These are phyloP conservation scores for Aspergillus candidus DNA, from an alignment of 2,329 filamentous ascomycete species.

Conservation along the genomic window DNA sequence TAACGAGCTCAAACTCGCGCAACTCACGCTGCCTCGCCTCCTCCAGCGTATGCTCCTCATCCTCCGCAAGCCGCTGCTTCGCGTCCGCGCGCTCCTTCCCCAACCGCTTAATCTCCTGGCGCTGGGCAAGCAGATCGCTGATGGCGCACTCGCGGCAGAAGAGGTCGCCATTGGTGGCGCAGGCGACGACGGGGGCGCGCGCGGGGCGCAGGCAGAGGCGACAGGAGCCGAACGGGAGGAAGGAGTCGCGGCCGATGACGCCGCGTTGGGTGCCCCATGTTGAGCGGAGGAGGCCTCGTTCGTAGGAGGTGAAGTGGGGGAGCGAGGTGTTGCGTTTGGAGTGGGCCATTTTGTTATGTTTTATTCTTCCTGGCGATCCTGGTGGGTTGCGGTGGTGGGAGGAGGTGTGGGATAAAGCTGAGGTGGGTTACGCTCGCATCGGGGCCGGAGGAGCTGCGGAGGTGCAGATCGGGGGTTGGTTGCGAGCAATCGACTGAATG, in stretches of 20 bases:
- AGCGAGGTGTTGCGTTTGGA: slow-evolving; percentile 84
- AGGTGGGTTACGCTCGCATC: too few species aligned
- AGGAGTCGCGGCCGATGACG: slow-evolving; percentile 83
- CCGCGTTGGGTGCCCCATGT: slow-evolving; percentile 77
- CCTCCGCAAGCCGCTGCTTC: slow-evolving; percentile 57
- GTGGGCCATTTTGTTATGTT: slow-evolving; percentile 34
- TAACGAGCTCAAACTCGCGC: slow-evolving; percentile 75
- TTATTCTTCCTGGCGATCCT: too few species aligned
- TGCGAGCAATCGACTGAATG: too few species aligned
- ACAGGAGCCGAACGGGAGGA: slow-evolving; percentile 85
- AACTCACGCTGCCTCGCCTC: slow-evolving; percentile 67
- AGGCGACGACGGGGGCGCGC: slow-evolving; percentile 78
- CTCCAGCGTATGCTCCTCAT: slow-evolving; percentile 55
- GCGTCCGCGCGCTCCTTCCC: slow-evolving; percentile 61
- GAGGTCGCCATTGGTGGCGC: slow-evolving; percentile 69
- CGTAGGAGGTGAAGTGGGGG: slow-evolving; percentile 88
- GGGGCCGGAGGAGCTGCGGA: too few species aligned
- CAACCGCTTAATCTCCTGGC: slow-evolving; percentile 80
- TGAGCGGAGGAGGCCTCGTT: slow-evolving; percentile 72
- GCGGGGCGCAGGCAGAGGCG: slow-evolving; percentile 78
- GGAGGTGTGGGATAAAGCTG: background rate
- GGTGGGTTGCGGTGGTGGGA: too few species aligned
- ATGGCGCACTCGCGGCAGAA: slow-evolving; percentile 96
- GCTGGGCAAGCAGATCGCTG: slow-evolving; percentile 81
- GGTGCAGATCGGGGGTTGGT: too few species aligned